phyloP scores from a whole-genome alignment of 73 alveolate species.

The Paramecium bursaria region DNA sequence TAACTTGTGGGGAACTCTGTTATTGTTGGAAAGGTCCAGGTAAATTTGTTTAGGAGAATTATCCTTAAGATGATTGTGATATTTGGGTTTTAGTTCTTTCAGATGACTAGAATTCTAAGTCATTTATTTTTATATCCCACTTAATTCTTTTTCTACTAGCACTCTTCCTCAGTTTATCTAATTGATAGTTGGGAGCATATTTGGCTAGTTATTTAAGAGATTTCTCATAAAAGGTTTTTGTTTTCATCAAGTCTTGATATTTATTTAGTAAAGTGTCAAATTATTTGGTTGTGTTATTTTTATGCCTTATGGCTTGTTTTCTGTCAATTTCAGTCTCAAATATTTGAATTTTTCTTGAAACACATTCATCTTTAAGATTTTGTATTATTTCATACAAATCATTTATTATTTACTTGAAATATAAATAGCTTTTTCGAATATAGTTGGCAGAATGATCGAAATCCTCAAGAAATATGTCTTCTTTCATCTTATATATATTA shows the following conservation, averaged over 20 bases:
- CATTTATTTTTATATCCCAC: too few species aligned
- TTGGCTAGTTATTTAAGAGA: background rate
- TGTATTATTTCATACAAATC: conserved; percentile 10
- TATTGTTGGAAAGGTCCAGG: too few species aligned
- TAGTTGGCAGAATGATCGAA: background rate
- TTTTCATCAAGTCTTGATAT: background rate
- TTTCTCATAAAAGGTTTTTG: background rate
- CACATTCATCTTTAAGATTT: conserved; percentile 10
- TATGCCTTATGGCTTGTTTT: background rate
- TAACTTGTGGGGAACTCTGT: too few species aligned
- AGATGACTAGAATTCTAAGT: too few species aligned
- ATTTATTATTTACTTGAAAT: background rate
- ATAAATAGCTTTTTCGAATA: background rate
- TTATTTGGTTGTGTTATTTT: background rate
- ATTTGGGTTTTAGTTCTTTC: too few species aligned
- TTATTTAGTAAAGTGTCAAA: conserved; percentile 20
- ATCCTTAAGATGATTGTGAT: too few species aligned
- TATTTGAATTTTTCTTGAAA: conserved; percentile 31
- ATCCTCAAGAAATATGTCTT: conserved; percentile 13
- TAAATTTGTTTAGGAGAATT: too few species aligned
- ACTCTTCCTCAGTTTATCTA: conserved; percentile 3
- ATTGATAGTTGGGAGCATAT: conserved; percentile 22
- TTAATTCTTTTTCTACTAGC: too few species aligned
- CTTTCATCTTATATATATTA: conserved; percentile 1
- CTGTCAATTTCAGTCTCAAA: conserved; percentile 32